Evolutionary conservation across 177 flowering plant species (phyloP).

Genomic region (Vitis hybrid): DNA sequence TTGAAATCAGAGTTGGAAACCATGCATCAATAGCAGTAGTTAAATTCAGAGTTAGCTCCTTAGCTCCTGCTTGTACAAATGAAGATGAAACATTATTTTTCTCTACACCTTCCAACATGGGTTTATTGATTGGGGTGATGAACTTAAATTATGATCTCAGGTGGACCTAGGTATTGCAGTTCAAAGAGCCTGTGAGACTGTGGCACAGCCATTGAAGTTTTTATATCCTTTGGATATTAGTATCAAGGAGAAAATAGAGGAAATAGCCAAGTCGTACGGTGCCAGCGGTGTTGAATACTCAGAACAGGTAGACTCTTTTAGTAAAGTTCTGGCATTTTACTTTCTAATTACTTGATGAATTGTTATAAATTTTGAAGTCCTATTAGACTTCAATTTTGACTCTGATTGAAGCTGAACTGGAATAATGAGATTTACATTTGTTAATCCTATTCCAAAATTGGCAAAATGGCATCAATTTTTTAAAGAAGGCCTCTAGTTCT

Average conservation of each 20-base stretch:
- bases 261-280: conserved; percentile 93
- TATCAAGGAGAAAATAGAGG: conserved; percentile 94
- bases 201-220: conserved; percentile 65
- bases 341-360: background rate
- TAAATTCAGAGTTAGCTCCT: background rate
- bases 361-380: background rate
- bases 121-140: background rate
- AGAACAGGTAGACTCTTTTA: conserved; percentile 62
- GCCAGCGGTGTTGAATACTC: conserved; percentile 96
- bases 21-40: background rate
- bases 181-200: conserved; percentile 90
- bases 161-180: conserved; percentile 95
- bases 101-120: background rate
- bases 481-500: background rate
- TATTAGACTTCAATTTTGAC: background rate
- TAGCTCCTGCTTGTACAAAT: background rate
- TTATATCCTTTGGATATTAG: conserved; percentile 81
- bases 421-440: background rate
- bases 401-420: background rate
- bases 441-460: background rate
- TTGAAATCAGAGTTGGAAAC: background rate
- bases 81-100: background rate
- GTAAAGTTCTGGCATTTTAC: background rate
- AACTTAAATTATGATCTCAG: conserved; percentile 39
- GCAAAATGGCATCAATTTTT: background rate